Evolutionary conservation across 805 yeast genomes (phyloP), one percentile per base, ranked within the genome.

Genomic region (Grigorovia transvaalensis): DNA sequence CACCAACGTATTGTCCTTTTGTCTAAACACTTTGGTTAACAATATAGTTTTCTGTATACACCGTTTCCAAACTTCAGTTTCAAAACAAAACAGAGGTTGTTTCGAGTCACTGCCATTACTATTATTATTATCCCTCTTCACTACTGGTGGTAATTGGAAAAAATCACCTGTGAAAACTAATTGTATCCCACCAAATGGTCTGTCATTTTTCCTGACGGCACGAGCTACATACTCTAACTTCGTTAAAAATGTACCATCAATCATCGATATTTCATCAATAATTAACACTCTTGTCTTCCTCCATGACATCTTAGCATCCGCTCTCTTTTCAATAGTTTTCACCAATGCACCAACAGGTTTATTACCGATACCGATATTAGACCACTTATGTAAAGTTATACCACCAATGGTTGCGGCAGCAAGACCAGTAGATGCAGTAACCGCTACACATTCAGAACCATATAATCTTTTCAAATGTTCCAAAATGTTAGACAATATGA

Each of bases 391-490:
- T 30, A 93, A 73, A 0, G 99, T 93, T 33, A 77, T 79, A 23
- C 99, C 99, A 2, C 95, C 96, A 59, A 93, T 85, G 60, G 89
- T 88, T 44, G 88, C 84, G 0, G 97, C 99, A 0, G 99, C 99
- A 55, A 93, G 71, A 1, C 99, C 99, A 0, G 99, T 93, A 0
- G 96, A 86, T 0, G 99, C 99, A 0, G 98, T 88, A 4, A 93
- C 81, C 0, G 95, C 96, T 3, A 93, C 87, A 0, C 72, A 67
- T 12, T 72, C 71, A 1, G 65, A 61, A 2, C 73, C 71, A 63
- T 79, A 74, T 45, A 74, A 70, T 1, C 59, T 54, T 18, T 68
- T 67, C 48, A 88, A 68, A 29, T 74, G 73, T 18, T 69, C 62
- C 19, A 93, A 88, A 29, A 93, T 71, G 43, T 82, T 80, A 49